These are phyloP conservation scores for Neonectria neomacrospora DNA, from an alignment of 2,329 filamentous ascomycete species.

Conservation along the genomic window DNA sequence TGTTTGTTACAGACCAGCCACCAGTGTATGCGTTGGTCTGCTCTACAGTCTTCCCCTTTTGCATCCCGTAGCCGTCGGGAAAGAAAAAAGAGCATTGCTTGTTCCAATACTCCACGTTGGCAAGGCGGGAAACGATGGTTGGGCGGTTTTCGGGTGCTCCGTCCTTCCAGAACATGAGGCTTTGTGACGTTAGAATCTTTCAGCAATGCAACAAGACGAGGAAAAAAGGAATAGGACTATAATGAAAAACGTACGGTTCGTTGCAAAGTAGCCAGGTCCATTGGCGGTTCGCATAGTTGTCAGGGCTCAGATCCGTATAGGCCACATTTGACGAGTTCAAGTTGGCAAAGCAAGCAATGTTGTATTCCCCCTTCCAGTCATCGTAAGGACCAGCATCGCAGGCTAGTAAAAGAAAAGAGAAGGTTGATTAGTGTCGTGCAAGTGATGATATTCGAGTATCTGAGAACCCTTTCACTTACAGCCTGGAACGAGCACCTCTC, in stretches of 20 bases:
- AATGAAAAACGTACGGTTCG: slow-evolving; percentile 56
- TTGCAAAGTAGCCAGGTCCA: slow-evolving; percentile 73
- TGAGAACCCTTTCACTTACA: slow-evolving; percentile 13
- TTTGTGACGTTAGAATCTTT: slow-evolving; percentile 6
- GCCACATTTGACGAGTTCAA: slow-evolving; percentile 61
- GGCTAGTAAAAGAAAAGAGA: slow-evolving; percentile 15
- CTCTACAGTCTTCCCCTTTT: slow-evolving; percentile 56
- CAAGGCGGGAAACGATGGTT: slow-evolving; percentile 63
- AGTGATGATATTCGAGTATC: neutral
- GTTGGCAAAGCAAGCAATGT: slow-evolving; percentile 59
- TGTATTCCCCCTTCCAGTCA: slow-evolving; percentile 27
- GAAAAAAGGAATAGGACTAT: slow-evolving; percentile 25
- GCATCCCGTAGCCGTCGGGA: slow-evolving; percentile 61
- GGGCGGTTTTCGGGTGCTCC: slow-evolving; percentile 58
- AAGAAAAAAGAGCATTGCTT: slow-evolving; percentile 65
- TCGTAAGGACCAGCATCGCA: slow-evolving; percentile 18
- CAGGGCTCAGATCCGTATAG: slow-evolving; percentile 60
- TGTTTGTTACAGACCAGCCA: slow-evolving; percentile 65
- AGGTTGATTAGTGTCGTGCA: neutral
- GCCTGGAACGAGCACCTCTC: slow-evolving; percentile 10
- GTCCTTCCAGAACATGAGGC: slow-evolving; percentile 45
- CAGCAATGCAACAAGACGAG: neutral
- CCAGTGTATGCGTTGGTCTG: slow-evolving; percentile 64
- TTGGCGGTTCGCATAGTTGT: slow-evolving; percentile 60
- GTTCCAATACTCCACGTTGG: slow-evolving; percentile 63